Conservation (phyloP, 345 rosid genomes). For the Adansonia digitata region DNA sequence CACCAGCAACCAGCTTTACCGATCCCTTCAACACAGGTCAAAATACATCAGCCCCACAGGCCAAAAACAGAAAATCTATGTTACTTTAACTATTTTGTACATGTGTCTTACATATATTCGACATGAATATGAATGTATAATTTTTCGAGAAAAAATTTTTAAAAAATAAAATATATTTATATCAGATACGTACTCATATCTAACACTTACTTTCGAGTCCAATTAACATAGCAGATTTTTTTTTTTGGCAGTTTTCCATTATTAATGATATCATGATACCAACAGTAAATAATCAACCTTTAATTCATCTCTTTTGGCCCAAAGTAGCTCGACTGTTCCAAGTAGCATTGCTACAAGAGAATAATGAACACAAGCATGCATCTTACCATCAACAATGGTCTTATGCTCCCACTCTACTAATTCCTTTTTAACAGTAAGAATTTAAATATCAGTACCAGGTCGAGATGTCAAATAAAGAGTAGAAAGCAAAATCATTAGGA, state of each 20-base stretch:
- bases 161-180: no score
- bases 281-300: no score
- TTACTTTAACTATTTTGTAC: no score
- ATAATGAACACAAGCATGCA: slow-evolving; percentile 83
- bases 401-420: slow-evolving; percentile 65
- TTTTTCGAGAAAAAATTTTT: no score
- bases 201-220: no score
- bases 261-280: no score
- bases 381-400: slow-evolving; percentile 58
- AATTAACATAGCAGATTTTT: no score
- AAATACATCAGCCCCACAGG: neutral
- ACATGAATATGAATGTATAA: no score
- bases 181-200: no score
- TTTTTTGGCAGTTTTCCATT: no score
- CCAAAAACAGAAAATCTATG: neutral
- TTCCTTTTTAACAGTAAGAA: slow-evolving; percentile 38
- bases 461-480: neutral
- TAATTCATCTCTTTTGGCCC: slow-evolving; percentile 32
- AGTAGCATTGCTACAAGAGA: slow-evolving; percentile 78
- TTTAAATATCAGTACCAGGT: neutral
- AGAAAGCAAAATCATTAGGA: neutral
- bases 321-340: slow-evolving; percentile 69
- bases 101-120: no score
- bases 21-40: slow-evolving; percentile 39
- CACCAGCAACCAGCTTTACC: slow-evolving; percentile 62